phyloP scores from a whole-genome alignment of 179 eudicot genomes.

The Silene noctiflora region DNA sequence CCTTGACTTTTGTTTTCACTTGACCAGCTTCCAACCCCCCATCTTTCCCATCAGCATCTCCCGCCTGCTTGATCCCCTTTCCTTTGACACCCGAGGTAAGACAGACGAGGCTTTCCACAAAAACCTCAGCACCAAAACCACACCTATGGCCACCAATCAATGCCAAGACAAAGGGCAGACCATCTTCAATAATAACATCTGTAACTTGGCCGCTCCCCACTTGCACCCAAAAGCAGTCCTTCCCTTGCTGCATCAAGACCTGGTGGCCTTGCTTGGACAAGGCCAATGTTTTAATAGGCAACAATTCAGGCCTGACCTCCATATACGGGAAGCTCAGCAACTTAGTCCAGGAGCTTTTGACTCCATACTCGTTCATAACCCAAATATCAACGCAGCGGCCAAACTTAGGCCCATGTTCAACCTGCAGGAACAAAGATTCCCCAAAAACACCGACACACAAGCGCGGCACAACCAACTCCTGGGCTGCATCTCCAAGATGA shows the following conservation, averaged over 20 bases:
- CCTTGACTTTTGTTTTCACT: slow-evolving; percentile 1
- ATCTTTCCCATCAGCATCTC: neutral
- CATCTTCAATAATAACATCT: neutral
- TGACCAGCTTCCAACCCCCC: neutral
- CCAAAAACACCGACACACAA: slow-evolving; percentile 8
- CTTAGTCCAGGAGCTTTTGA: slow-evolving; percentile 3
- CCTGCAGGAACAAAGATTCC: slow-evolving; percentile 11
- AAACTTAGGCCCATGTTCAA: slow-evolving; percentile 14
- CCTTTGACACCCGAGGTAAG: neutral
- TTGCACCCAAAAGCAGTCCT: slow-evolving; percentile 19
- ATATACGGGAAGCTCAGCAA: slow-evolving; percentile 13
- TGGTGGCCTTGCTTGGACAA: slow-evolving; percentile 2
- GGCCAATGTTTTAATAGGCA: slow-evolving; percentile 9
- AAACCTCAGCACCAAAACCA: slow-evolving; percentile 13
- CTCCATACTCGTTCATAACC: slow-evolving; percentile 18
- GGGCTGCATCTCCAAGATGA: neutral
- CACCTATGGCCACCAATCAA: slow-evolving; percentile 12
- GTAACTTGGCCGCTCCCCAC: neutral
- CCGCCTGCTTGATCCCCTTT: neutral
- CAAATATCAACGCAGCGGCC: slow-evolving; percentile 4
- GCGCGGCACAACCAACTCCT: slow-evolving; percentile 4
- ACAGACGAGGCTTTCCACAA: slow-evolving; percentile 10
- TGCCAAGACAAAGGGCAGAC: slow-evolving; percentile 2
- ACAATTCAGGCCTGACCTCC: slow-evolving; percentile 12
- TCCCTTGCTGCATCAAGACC: slow-evolving; percentile 20